Conservation (phyloP, 768 basidiomycete species). For the Serendipita sp. region DNA sequence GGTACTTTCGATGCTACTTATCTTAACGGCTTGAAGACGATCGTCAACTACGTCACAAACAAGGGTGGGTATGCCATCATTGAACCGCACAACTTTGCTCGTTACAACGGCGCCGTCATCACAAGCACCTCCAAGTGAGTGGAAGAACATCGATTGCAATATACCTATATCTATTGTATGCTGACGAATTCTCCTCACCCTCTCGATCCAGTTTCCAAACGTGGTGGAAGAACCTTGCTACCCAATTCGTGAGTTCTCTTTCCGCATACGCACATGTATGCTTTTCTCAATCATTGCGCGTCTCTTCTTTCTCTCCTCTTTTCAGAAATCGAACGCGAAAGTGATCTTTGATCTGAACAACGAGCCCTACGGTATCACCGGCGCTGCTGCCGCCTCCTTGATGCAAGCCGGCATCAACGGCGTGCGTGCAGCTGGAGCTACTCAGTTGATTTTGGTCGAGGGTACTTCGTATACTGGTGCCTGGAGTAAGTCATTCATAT, state of each 20-base stretch:
- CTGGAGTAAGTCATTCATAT: conserved; percentile 27
- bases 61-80: conserved; percentile 43
- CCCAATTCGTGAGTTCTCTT: conserved; percentile 30
- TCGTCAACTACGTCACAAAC: conserved; percentile 42
- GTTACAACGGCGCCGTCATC: conserved; percentile 38
- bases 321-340: conserved; percentile 21
- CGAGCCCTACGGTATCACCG: conserved; percentile 47
- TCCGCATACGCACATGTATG: not conserved
- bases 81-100: conserved; percentile 47
- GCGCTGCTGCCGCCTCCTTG: conserved; percentile 20
- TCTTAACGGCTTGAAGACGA: conserved; percentile 34
- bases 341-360: conserved; percentile 55
- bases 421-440: conserved; percentile 48
- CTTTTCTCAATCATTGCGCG: not conserved
- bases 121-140: conserved; percentile 13
- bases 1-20: conserved; percentile 40
- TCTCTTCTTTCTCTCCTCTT: too few species aligned
- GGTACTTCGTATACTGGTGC: conserved; percentile 41
- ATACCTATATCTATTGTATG: too few species aligned
- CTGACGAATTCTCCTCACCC: too few species aligned
- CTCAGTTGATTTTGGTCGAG: conserved; percentile 26
- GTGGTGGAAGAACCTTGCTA: conserved; percentile 43
- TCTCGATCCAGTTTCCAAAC: conserved; percentile 21
- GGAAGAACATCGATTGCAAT: too few species aligned
- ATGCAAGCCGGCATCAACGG: conserved; percentile 48